Percentiles rank a stretch among this genome's conserved stretches.
Evolutionary conservation across 2,329 filamentous ascomycete genomes (phyloP).

Genomic region (Claviceps sp.): DNA sequence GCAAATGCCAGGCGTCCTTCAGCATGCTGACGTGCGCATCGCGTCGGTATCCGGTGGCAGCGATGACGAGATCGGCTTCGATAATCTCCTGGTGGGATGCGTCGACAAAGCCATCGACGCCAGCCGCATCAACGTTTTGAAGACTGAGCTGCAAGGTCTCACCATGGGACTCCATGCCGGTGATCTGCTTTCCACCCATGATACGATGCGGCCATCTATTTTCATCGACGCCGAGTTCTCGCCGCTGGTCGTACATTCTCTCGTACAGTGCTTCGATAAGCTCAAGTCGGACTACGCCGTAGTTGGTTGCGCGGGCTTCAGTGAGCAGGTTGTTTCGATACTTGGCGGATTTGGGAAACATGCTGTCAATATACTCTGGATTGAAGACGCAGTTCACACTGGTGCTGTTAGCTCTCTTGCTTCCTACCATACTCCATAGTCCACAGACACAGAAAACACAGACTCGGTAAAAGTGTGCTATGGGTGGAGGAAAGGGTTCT

Average conservation of each 20-base stretch:
- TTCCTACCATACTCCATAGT: neutral
- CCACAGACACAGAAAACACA: neutral
- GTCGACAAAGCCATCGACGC: constrained; percentile 26
- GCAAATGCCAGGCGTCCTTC: constrained; percentile 47
- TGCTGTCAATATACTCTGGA: constrained; percentile 64
- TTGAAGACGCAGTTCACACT: constrained; percentile 96
- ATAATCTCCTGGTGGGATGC: constrained; percentile 40
- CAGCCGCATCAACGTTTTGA: constrained; percentile 28
- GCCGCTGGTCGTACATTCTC: constrained; percentile 72
- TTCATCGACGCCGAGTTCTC: constrained; percentile 55
- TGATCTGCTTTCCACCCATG: constrained; percentile 53
- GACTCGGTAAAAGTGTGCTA: neutral
- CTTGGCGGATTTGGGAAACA: constrained; percentile 54
- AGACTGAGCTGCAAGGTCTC: constrained; percentile 47
- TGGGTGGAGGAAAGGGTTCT: neutral
- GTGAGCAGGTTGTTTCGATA: constrained; percentile 47
- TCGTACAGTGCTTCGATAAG: constrained; percentile 84
- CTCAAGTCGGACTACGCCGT: constrained; percentile 82
- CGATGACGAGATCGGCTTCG: constrained; percentile 68
- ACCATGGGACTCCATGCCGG: constrained; percentile 39
- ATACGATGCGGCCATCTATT: constrained; percentile 72
- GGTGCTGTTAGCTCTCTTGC: neutral
- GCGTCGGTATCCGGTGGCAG: constrained; percentile 76
- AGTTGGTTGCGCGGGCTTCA: constrained; percentile 77
- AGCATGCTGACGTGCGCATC: constrained; percentile 70